Conservation (phyloP, 768 basidiomycete species). For the Hygrophorus pudorinus region DNA sequence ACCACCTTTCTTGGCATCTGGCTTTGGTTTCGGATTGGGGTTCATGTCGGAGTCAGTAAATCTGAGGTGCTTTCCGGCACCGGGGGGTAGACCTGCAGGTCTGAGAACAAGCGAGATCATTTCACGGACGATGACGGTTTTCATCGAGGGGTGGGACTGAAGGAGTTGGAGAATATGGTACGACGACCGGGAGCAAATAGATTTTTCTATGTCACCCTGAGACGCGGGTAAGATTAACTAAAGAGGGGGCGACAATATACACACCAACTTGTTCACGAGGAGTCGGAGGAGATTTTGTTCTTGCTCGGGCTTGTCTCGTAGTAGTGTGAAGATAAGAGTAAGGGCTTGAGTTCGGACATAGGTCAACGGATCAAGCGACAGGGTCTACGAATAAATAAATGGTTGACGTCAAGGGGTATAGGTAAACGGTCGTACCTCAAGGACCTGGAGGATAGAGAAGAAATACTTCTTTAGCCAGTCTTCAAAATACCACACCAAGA, state of each 20-base stretch:
- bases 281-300: conserved; percentile 91
- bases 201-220: conserved; percentile 83
- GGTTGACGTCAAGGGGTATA: not conserved
- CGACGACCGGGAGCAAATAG: conserved; percentile 83
- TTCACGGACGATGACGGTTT: conserved; percentile 79
- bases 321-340: conserved; percentile 64
- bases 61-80: conserved; percentile 37
- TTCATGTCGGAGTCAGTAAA: conserved; percentile 32
- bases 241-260: conserved; percentile 15
- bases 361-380: conserved; percentile 76
- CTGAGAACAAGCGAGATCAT: conserved; percentile 70
- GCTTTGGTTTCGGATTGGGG: conserved; percentile 23
- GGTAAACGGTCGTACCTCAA: conserved; percentile 51
- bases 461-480: conserved; percentile 98
- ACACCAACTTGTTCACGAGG: conserved; percentile 87
- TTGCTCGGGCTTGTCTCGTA: conserved; percentile 89
- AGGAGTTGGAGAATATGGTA: conserved; percentile 84
- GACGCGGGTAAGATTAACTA: not conserved
- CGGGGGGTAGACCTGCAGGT: conserved; percentile 31
- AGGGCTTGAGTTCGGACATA: conserved; percentile 86
- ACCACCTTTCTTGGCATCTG: conserved; percentile 26
- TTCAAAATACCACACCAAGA: conserved; percentile 86
- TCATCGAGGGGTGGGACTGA: conserved; percentile 91
- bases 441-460: conserved; percentile 80
- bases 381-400: conserved; percentile 31